Base-by-base conservation (phyloP, 441 rosid species). In the Corymbia citriodora region DNA sequence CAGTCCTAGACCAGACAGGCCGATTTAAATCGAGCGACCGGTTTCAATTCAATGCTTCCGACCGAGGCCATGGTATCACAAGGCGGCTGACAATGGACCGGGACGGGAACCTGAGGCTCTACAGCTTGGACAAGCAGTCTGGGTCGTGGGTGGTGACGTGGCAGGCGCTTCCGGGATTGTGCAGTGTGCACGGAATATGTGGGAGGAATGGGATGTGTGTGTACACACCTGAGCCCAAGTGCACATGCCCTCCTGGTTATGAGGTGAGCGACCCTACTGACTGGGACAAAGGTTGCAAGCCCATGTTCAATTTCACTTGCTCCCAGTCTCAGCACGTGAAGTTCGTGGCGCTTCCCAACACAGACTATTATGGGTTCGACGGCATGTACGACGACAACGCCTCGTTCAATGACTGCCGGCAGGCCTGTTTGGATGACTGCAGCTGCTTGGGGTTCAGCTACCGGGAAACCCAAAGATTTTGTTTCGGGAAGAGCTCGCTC, bases 21-120 rank as follows among this genome's bases (percentile, higher is more conserved):
- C 55, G 74, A 40, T 94, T 95, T 63, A 29, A 52, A 8, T 94
- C 95, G 4, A 94, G 94, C 79, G 95, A 95, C 89, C 10, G 2
- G 81, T 92, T 94, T 55, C 49, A 88, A 21, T 93, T 95, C 88
- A 82, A 87, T 79, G 93, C 94, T 88, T 88, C 92, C 57, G 96
- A 94, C 55, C 45, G 17, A 36, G 93, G 94, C 49, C 88, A 45
- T 19, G 90, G 92, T 36, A 89, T 93, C 57, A 92, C 65, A 31
- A 91, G 95, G 89, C 92, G 95, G 93, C 82, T 94, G 21, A 93
- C 94, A 0, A 87, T 95, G 63, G 95, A 94, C 87, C 88, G 55
- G 21, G 95, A 95, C 70, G 96, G 96, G 12, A 95, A 95, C 59
- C 91, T 93, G 36, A 92, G 96, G 91, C 94, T 94, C 33, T 94